Evolutionary conservation across 345 rosid genomes (phyloP), one percentile per base, ranked within the genome.

Genomic region (Trapa bicornis): DNA sequence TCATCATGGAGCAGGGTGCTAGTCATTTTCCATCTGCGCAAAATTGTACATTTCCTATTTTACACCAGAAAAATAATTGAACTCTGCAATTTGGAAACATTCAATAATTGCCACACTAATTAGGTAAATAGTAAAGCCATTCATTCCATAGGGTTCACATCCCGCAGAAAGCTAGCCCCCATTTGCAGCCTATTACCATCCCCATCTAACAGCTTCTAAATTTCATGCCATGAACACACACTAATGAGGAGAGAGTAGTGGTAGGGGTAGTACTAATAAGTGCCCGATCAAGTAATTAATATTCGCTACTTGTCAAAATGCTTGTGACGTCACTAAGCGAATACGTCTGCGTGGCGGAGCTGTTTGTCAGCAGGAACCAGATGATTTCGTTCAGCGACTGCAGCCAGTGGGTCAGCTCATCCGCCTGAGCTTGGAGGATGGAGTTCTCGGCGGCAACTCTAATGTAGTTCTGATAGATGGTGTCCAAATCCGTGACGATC

Each of bases 361-460:
- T 64, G 66, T 13, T 72, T 2, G 68, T 73, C 39, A 68, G 75
- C 75, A 86, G 54, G 75, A 79, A 75, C 13, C 43, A 56, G 64
- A 87, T 69, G 60, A 94, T 94, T 64, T 85, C 96, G 65, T 85
- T 82, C 76, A 91, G 68, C 33, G 95, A 94, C 61, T 86, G 76
- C 62, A 94, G 81, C 64, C 97, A 76, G 74, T 85, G 70, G 70
- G 57, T 80, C 7, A 94, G 96, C 77, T 94, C 97, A 47, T 74
- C 69, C 4, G 76, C 71, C 70, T 91, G 96, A 70, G 91, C 96
- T 70, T 84, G 84, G 6, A 89, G 81, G 14, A 91, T 83, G 5
- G 89, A 81, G 79, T 94, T 94, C 60, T 89, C 95, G 48, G 99
- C 76, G 69, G 91, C 97, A 0, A 89, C 67, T 42, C 61, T 75